Conservation (phyloP, 345 rosid genomes). For the Excoecaria cochinchinensis region DNA sequence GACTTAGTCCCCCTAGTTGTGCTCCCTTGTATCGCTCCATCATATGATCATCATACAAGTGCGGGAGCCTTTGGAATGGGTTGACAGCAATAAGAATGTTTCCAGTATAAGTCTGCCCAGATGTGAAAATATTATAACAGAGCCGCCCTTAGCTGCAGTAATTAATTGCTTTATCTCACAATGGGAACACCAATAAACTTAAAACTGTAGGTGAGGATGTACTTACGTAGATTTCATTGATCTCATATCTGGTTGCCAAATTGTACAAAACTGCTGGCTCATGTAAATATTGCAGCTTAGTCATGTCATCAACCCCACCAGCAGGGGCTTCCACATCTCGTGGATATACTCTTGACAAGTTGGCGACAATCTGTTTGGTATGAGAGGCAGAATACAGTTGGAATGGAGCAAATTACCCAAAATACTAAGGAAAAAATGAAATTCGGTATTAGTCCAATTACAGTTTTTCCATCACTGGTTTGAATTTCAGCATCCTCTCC, state of each 20-base stretch:
- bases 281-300: constrained; percentile 67
- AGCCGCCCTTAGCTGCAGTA: constrained; percentile 28
- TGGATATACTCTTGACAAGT: constrained; percentile 51
- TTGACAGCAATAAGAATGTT: constrained; percentile 89
- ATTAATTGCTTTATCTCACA: constrained; percentile 24
- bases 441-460: constrained; percentile 18
- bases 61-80: constrained; percentile 75
- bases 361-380: constrained; percentile 49
- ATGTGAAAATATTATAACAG: constrained; percentile 45
- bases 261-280: constrained; percentile 88
- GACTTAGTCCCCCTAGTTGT: constrained; percentile 50
- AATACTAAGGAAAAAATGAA: background rate
- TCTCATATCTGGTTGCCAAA: constrained; percentile 56
- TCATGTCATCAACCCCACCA: constrained; percentile 93
- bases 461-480: constrained; percentile 50
- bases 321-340: constrained; percentile 62
- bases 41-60: constrained; percentile 45
- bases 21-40: constrained; percentile 75
- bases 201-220: constrained; percentile 18
- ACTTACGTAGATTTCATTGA: constrained; percentile 75
- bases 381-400: background rate
- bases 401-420: background rate
- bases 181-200: constrained; percentile 19
- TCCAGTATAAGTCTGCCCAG: constrained; percentile 81
- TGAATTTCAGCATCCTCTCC: constrained; percentile 62